A percentile compares a stretch with the other conserved stretches of the same genome.
Evolutionary conservation across 2,329 filamentous ascomycete genomes (phyloP).

Genomic region (Xylaria sp.): DNA sequence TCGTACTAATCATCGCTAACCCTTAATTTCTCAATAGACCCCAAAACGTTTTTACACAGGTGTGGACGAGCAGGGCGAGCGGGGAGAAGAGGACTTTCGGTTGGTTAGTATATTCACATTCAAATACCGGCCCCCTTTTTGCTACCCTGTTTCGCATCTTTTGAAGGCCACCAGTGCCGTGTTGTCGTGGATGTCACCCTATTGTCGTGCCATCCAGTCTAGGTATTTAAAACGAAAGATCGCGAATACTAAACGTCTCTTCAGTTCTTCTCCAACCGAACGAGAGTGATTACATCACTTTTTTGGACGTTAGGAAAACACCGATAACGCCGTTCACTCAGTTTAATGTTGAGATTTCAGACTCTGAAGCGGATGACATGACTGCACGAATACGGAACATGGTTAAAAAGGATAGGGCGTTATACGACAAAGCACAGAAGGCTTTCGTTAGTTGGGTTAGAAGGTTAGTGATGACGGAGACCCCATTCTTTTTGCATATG

Average conservation of each 20-base stretch:
- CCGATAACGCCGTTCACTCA: conserved; percentile 70
- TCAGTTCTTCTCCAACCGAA: conserved; percentile 77
- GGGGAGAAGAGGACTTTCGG: conserved; percentile 80
- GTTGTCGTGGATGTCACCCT: neutral
- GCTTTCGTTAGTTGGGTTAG: conserved; percentile 94
- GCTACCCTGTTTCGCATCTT: no score
- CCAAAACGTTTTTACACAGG: conserved; percentile 94
- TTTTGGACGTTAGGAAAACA: conserved; percentile 85
- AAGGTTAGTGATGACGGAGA: conserved; percentile 41
- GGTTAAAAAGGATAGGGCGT: conserved; percentile 56
- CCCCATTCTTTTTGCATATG: neutral
- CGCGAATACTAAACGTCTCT: neutral
- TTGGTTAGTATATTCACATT: conserved; percentile 45
- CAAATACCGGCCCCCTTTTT: neutral
- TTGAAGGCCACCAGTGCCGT: no score
- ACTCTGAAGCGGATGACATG: conserved; percentile 63
- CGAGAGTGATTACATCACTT: conserved; percentile 89
- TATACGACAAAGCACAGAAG: conserved; percentile 87
- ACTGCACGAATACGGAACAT: conserved; percentile 66
- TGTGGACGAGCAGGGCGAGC: conserved; percentile 90
- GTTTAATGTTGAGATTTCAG: conserved; percentile 62
- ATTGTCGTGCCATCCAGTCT: neutral
- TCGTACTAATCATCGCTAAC: neutral
- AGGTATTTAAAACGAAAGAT: neutral
- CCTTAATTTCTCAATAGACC: conserved; percentile 55